These are phyloP conservation scores for Wickerhamomyces sp. DNA, from an alignment of 1,139 yeast genomes.

Conservation along the genomic window DNA sequence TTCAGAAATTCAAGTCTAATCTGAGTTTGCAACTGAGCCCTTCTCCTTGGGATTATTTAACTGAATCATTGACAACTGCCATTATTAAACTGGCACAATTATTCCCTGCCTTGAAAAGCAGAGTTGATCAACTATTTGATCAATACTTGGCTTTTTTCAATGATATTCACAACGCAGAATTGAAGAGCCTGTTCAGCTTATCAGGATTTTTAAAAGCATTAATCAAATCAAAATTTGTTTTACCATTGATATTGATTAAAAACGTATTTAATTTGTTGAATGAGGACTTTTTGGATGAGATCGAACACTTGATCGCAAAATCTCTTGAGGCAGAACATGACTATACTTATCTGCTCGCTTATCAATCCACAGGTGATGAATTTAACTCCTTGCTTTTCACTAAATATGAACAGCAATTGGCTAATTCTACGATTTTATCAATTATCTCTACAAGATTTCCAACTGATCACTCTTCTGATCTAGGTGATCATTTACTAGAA, in stretches of 20 bases:
- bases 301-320: conserved; percentile 15
- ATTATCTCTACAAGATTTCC: conserved; percentile 1
- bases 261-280: conserved; percentile 11
- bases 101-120: conserved; percentile 26
- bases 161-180: conserved; percentile 14
- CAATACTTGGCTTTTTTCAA: conserved; percentile 26
- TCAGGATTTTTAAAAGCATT: conserved; percentile 23
- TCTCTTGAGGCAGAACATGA: conserved; percentile 22
- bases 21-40: conserved; percentile 38
- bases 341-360: conserved; percentile 21
- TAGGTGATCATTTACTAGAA: conserved; percentile 14
- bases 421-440: conserved; percentile 13
- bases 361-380: conserved; percentile 22
- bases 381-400: conserved; percentile 22
- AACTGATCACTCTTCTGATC: conserved; percentile 11
- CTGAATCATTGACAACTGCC: conserved; percentile 33
- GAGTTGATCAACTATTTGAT: conserved; percentile 21
- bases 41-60: conserved; percentile 42
- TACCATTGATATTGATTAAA: not conserved
- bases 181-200: conserved; percentile 25
- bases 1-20: conserved; percentile 46
- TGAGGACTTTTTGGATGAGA: conserved; percentile 12
- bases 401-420: conserved; percentile 16
- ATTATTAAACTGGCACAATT: conserved; percentile 29
- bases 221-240: conserved; percentile 4